Base-by-base conservation (phyloP, 2,329 filamentous ascomycete genomes). In the Aspergillus melleus region DNA sequence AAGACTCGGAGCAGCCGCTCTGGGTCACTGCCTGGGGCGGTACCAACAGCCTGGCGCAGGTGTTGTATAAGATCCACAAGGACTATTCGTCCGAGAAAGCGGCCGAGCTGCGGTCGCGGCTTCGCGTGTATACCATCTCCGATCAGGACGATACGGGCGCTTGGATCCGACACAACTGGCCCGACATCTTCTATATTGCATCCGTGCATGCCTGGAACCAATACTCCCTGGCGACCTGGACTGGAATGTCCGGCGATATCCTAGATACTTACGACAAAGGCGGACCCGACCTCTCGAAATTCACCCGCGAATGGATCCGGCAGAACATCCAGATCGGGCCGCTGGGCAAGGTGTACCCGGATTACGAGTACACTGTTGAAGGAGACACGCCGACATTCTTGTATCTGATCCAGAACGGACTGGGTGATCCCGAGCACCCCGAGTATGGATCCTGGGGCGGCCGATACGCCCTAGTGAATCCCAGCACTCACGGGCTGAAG, bases 111-210 rank as follows among this genome's bases (percentile, higher is more conserved):
- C 62, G 60, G 4, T 62, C 71, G 2, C 80, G 79, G 60, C 66
- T 85, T 3, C 74, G 82, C 2, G 77, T 84, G 10, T 85, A 85
- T 67, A 74, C 83, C 42, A 85, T 86, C 57, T 85, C 82, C 2
- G 84, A 86, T 63, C 84, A 86, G 62, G 84, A 87, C 60, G 80
- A 86, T 61, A 80, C 81, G 0, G 84, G 83, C 0, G 70, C 78
- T 0, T 86, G 83, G 84, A 82, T 87, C 26, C 79, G 84, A 8
- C 72, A 75, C 52, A 78, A 76, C 5, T 86, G 81, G 60, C 83
- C 84, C 0, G 78, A 82, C n/a, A 67, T 86, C 10, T 82, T 84
- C 36, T 86, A 85, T 70, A 84, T 87, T 55, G 74, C 74, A 8
- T 83, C 81, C 0, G 70, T 86, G 2, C 84, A 87, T 64, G 83